Base-by-base conservation (phyloP, 176 grass and related monocot species). In the Pontederia paniculata region DNA sequence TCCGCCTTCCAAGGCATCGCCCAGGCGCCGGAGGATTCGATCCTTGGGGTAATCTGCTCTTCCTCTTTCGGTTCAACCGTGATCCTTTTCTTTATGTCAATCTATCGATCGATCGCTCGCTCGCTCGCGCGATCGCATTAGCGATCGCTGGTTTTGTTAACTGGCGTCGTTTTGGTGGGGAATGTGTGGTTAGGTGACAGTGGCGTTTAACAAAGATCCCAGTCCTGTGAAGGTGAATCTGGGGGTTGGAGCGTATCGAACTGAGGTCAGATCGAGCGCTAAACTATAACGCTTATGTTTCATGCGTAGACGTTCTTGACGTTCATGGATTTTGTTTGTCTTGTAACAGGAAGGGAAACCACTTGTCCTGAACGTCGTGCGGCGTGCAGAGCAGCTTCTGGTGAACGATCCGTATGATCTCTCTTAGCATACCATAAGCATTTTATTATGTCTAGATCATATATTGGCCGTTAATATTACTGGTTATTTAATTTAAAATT, bases 121-220 rank as follows among this genome's bases (percentile, higher is more conserved):
- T 37, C 28, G 28, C 28, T 37, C 7, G 28, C 28, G 3, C 28
- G 28, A 37, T 37, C 28, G 28, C 28, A 37, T 37, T 6, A 37
- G 28, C 7, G 3, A 37, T 37, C 28, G 28, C 28, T 37, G 7
- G 28, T 37, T 37, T 6, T 37, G 28, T 37, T 37, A 37, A 37
- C 28, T 37, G 28, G 28, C 28, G 28, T 37, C 7, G 7, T 37
- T 0, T 37, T 37, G 28, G 42, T 63, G 16, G 42, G 17, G 53
- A 28, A 61, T 15, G 18, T 13, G 22, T 52, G 18, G 9, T 56
- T 68, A 98, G 93, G 93, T 98, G 12, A 91, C 93, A 20, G 93
- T 98, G 48, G 93, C 93, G 42, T 98, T 60, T 81, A 98, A 98
- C 83, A 98, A 98, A 71, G 93, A 98, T 71, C 77, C 86, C 57